Base-by-base conservation (phyloP, 805 yeast genomes). In the Blastobotrys americana region DNA sequence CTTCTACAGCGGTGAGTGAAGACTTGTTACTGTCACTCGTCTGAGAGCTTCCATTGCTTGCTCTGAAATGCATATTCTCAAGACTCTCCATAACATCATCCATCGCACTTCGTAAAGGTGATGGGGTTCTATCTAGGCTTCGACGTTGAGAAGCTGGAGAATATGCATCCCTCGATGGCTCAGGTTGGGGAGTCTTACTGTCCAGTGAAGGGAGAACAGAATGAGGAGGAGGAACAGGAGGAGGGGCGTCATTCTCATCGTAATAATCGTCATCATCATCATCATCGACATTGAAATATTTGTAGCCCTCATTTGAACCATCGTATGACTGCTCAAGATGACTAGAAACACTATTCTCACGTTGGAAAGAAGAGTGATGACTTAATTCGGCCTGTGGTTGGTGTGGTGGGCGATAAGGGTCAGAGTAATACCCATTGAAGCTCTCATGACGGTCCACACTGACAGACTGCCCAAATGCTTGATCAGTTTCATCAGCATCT, bases 151-250 rank as follows among this genome's bases (percentile, higher is more conserved):
- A 28, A 43, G n/a, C 23, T 40, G 38, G 41, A 21, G 42, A 23
- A 16, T 27, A 41, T n/a, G n/a, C n/a, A n/a, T n/a, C n/a, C 22
- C 31, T 21, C 34, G 19, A 45, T 45, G 4, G 40, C 16, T 9
- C 40, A 31, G 5, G 41, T 13, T 6, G 39, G 19, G 10, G 45
- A 35, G n/a, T 20, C 19, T 6, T 25, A 25, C 13, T 19, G 31
- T 10, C 39, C 15, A 9, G 25, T 41, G 15, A 34, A 35, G 4
- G 55, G 5, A 22, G 41, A 10, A 55, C 51, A 17, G 50, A 47
- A 46, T 64, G 68, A n/a, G 64, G 63, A 2, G 68, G 68, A 4
- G 67, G 67, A 5, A 55, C 47, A 3, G 67, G 31, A 8, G 31
- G 67, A 2, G 66, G 64, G 8, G 58, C 45, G 23, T 48, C 50